These are phyloP conservation scores for Septoria petroselini DNA, from an alignment of 2,329 filamentous ascomycete genomes.

Conservation along the genomic window DNA sequence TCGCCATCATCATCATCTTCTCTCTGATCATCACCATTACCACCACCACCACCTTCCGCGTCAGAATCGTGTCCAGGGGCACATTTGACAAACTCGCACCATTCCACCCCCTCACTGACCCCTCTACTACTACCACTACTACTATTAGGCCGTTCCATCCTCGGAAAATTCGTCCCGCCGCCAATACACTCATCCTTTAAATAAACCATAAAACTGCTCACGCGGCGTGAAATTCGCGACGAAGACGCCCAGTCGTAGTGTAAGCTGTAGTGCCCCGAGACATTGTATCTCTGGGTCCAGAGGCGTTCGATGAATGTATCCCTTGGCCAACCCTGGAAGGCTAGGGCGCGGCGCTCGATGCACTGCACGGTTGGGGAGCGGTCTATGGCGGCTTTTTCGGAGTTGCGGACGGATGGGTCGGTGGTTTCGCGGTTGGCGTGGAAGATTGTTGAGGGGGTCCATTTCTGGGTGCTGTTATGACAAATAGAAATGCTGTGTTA, in stretches of 20 bases:
- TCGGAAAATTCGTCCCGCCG: slow-evolving; percentile 61
- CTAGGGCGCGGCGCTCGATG: slow-evolving; percentile 56
- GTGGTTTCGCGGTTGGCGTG: slow-evolving; percentile 48
- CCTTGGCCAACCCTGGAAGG: slow-evolving; percentile 59
- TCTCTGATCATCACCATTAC: slow-evolving; percentile 29
- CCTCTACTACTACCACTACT: too few species aligned
- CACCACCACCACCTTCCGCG: background rate
- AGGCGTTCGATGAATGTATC: slow-evolving; percentile 59
- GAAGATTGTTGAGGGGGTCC: slow-evolving; percentile 55
- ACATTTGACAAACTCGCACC: slow-evolving; percentile 60
- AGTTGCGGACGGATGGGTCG: slow-evolving; percentile 51
- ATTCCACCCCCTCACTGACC: slow-evolving; percentile 36
- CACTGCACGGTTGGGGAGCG: slow-evolving; percentile 54
- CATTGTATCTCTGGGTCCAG: slow-evolving; percentile 60
- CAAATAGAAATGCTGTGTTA: background rate
- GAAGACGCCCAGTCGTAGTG: slow-evolving; percentile 58
- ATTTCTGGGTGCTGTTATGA: slow-evolving; percentile 43
- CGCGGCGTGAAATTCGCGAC: slow-evolving; percentile 38
- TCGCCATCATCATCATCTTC: slow-evolving; percentile 31
- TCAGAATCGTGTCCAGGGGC: too few species aligned
- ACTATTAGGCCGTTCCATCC: slow-evolving; percentile 47
- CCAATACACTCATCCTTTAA: slow-evolving; percentile 53
- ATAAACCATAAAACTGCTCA: slow-evolving; percentile 63
- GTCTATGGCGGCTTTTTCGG: slow-evolving; percentile 51
- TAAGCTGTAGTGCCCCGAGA: slow-evolving; percentile 56